Evolutionary conservation across 805 yeast species (phyloP), one percentile per base, ranked within the genome.

Genomic region (Tetrapisispora phaffii): DNA sequence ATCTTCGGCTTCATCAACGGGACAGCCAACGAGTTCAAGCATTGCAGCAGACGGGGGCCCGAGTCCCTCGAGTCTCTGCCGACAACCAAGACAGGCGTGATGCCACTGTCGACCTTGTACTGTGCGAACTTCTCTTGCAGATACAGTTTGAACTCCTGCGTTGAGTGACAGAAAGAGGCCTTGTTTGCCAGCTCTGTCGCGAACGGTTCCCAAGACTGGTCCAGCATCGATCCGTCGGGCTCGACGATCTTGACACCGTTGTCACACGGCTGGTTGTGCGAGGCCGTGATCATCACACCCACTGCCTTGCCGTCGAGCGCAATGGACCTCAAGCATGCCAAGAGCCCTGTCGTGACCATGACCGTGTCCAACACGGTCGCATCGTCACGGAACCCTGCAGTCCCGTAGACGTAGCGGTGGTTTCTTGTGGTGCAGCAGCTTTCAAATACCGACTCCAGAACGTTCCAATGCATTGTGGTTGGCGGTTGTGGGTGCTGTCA

Each of bases 211-310:
- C 98, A 93, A 7, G 71, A 55, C 44, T 79, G 77, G 46, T 77
- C 82, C 53, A 89, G 73, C 97, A 89, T 89, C 50, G 84, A 87
- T 22, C 97, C 97, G 60, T 74, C 67, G 1, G 97, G 97, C 53
- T 90, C 97, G 21, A 90, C 86, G n/a, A 93, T 72, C 65, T 90
- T 90, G 42, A 87, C 90, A 24, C 96, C 96, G 55, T 87, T 87
- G 60, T 89, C 97, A 35, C 71, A 70, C 0, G 97, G 95, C 0
- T 96, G 96, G 57, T 88, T 88, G 63, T 88, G 97, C 0, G 95
- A 84, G 0, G 96, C 97, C 1, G 97, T 93, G 57, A 93, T 81
- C 97, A 93, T 90, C 12, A 89, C 82, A n/a, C 98, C 98, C 26
- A 89, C 75, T 8, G 83, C 76, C 54, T 82, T 70, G 1, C 90